These are phyloP conservation scores for Anisogramma anomala DNA, from an alignment of 2,329 filamentous ascomycete species.

Conservation along the genomic window DNA sequence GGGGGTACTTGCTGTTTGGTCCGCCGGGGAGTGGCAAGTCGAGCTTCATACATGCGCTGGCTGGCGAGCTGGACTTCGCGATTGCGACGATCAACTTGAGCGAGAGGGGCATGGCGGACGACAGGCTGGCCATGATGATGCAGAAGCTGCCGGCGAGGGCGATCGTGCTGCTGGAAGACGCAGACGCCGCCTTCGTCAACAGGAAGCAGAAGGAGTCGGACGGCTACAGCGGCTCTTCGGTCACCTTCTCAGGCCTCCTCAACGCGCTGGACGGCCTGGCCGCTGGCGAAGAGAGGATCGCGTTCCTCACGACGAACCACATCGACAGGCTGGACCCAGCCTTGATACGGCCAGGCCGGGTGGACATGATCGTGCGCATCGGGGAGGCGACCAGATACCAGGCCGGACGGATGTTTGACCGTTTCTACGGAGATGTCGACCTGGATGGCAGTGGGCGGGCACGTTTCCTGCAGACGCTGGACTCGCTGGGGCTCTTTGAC, in stretches of 20 bases:
- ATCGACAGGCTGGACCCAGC: conserved; percentile 82
- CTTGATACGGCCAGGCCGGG: conserved; percentile 77
- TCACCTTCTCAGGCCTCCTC: conserved; percentile 86
- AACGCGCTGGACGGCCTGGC: conserved; percentile 86
- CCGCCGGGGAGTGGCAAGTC: conserved; percentile 89
- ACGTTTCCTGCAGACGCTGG: conserved; percentile 60
- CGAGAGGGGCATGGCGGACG: conserved; percentile 80
- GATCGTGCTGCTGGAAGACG: conserved; percentile 76
- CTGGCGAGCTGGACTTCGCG: conserved; percentile 83
- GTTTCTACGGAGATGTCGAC: conserved; percentile 85
- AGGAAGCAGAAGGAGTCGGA: conserved; percentile 65
- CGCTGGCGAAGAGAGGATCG: conserved; percentile 83
- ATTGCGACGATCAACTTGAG: conserved; percentile 89
- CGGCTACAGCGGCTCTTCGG: conserved; percentile 75
- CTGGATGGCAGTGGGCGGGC: conserved; percentile 46
- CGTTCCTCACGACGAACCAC: conserved; percentile 92
- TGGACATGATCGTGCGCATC: conserved; percentile 85
- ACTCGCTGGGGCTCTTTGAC: conserved; percentile 58
- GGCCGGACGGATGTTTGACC: conserved; percentile 79
- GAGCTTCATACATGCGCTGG: conserved; percentile 90
- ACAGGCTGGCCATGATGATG: conserved; percentile 74
- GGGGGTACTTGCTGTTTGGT: conserved; percentile 80
- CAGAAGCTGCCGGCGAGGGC: conserved; percentile 76
- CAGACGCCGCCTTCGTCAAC: conserved; percentile 82
- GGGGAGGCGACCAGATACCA: conserved; percentile 81